phyloP scores from a whole-genome alignment of 768 basidiomycete genomes.

The Crepidotus variabilis region DNA sequence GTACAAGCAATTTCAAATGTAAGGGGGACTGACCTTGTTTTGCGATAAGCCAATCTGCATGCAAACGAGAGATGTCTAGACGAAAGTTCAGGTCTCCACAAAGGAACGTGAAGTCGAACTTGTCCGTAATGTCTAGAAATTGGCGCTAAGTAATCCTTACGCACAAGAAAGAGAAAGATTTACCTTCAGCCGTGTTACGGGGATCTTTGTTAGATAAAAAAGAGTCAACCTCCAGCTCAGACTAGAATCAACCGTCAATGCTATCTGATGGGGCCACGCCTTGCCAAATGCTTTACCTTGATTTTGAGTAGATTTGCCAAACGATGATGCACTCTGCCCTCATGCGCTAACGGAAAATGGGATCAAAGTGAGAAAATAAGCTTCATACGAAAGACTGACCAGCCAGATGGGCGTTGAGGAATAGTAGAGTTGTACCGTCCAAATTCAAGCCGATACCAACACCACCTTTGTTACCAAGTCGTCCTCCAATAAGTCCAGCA shows the following conservation, averaged over 20 bases:
- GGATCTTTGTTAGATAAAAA: conserved; percentile 67
- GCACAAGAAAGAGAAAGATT: conserved; percentile 2
- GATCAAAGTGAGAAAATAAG: not conserved
- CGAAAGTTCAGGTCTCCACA: conserved; percentile 93
- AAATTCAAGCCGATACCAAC: conserved; percentile 89
- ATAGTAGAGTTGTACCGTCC: conserved; percentile 77
- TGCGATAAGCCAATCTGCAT: conserved; percentile 92
- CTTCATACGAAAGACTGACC: conserved; percentile 35
- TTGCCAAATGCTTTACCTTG: conserved; percentile 46
- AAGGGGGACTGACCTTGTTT: conserved; percentile 50
- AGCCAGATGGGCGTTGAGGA: conserved; percentile 89
- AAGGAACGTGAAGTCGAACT: conserved; percentile 85
- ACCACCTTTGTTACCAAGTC: conserved; percentile 91
- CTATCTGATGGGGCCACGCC: not conserved
- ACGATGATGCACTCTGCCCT: conserved; percentile 72
- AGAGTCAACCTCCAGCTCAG: conserved; percentile 74
- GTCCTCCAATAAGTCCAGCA: conserved; percentile 84
- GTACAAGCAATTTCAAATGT: not conserved
- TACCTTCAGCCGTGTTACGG: conserved; percentile 69
- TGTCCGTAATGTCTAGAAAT: conserved; percentile 75
- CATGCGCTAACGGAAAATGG: conserved; percentile 51
- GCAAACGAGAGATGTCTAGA: conserved; percentile 81
- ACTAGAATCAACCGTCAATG: conserved; percentile 31
- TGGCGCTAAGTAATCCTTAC: not conserved
- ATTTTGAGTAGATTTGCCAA: conserved; percentile 87